Conservation (phyloP, 371 early-diverging fungal species). For the Rhizomucor miehei region DNA sequence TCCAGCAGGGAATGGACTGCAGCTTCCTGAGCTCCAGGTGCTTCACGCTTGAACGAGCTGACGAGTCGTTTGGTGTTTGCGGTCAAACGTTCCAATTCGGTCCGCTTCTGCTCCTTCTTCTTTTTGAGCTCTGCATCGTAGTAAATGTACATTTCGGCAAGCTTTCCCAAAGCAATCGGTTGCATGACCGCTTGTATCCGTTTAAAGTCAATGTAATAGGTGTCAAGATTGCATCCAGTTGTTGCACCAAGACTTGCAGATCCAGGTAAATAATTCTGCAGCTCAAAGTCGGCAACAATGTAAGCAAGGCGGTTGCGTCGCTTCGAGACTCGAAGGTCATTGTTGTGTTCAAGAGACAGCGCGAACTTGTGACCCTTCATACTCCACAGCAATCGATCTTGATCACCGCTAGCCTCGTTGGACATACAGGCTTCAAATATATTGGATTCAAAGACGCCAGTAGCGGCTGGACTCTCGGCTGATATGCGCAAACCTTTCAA, state of each 20-base stretch:
- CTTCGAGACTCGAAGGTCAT: constrained; percentile 24
- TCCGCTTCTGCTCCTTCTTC: constrained; percentile 51
- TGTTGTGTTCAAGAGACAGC: constrained; percentile 59
- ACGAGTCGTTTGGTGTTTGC: constrained; percentile 68
- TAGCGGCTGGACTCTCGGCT: constrained; percentile 65
- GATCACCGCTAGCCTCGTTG: constrained; percentile 28
- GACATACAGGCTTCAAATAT: constrained; percentile 59
- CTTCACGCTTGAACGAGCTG: constrained; percentile 56
- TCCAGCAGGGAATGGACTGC: constrained; percentile 52
- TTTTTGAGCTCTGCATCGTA: constrained; percentile 66
- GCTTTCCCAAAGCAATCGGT: constrained; percentile 69
- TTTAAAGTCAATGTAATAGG: constrained; percentile 52
- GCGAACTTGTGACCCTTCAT: constrained; percentile 54
- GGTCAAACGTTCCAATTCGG: constrained; percentile 61
- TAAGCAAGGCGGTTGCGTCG: constrained; percentile 65
- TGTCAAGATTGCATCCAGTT: constrained; percentile 22
- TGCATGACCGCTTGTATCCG: constrained; percentile 76
- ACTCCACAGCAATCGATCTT: constrained; percentile 45
- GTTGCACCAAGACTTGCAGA: neutral
- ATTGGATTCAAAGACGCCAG: constrained; percentile 67
- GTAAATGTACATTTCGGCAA: constrained; percentile 68
- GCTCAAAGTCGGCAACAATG: constrained; percentile 61
- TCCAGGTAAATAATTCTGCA: constrained; percentile 52
- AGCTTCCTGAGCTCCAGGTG: constrained; percentile 43
- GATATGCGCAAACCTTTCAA: constrained; percentile 64